Percentiles rank a stretch among this genome's conserved stretches.
Evolutionary conservation across 345 rosid genomes (phyloP).

Genomic region (Brassica incana): DNA sequence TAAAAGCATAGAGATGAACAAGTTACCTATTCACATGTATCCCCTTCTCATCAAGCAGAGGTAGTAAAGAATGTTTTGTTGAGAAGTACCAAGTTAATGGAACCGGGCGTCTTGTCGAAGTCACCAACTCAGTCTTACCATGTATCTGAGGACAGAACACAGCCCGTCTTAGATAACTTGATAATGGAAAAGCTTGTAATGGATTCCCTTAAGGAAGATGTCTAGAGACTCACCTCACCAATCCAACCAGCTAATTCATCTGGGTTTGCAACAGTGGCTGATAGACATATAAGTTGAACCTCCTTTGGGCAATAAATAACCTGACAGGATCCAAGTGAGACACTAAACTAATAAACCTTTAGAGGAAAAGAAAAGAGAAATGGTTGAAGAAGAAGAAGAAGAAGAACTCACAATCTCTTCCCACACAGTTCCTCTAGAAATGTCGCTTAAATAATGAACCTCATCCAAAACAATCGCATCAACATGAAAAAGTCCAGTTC

Average conservation of each 20-base stretch:
- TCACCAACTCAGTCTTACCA: conserved; percentile 83
- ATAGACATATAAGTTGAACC: conserved; percentile 86
- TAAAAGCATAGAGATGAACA: conserved; percentile 9
- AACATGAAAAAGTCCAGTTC: conserved; percentile 81
- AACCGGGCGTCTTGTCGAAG: conserved; percentile 88
- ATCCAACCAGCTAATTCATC: conserved; percentile 98
- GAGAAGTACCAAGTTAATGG: conserved; percentile 97
- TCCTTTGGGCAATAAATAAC: conserved; percentile 91
- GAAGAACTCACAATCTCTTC: conserved; percentile 77
- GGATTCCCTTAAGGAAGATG: not conserved
- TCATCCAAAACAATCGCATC: conserved; percentile 93
- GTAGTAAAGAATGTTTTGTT: conserved; percentile 61
- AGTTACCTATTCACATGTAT: conserved; percentile 73
- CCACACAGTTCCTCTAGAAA: conserved; percentile 97
- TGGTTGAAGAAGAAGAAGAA: not conserved
- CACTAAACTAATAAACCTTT: not conserved
- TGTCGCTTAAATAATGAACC: conserved; percentile 96
- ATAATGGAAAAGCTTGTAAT: not conserved
- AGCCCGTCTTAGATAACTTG: conserved; percentile 22
- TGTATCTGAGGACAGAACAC: conserved; percentile 63
- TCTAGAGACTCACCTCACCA: conserved; percentile 59
- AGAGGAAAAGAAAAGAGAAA: not conserved
- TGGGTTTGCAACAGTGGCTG: conserved; percentile 95
- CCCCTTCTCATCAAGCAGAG: conserved; percentile 87
- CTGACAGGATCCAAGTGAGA: conserved; percentile 42